Evolutionary conservation across 257 asterid species (phyloP), one percentile per base, ranked within the genome.

Genomic region (Nicotiana undulata): DNA sequence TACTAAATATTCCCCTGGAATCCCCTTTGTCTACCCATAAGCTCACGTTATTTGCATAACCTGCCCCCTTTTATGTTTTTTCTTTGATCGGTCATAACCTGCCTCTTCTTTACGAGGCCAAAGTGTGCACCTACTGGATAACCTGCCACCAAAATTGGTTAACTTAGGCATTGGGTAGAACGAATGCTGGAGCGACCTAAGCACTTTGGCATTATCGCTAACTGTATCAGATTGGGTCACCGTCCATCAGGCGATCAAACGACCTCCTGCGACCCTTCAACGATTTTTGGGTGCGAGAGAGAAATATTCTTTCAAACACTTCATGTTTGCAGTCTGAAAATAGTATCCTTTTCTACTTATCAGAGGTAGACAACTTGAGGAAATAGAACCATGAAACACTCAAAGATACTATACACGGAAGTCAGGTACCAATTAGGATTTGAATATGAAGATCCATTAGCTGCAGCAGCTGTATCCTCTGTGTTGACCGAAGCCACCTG

Each of bases 391-490:
- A 9, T 31, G 22, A 59, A 59, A 10, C 29, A 20, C 65, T n/a
- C 28, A n/a, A 20, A n/a, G 5, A 58, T 20, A 56, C n/a, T 56
- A 26, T 56, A 56, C n/a, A 56, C 11, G 24, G 26, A 63, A 63
- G 40, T 13, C 28, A 63, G 68, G 11, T 37, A 40, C 34, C 58
- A 74, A 32, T 24, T 13, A 46, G 40, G 9, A 52, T 55, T 51
- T 67, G 76, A 80, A 49, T 11, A 12, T 80, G 81, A 20, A 53
- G 76, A 51, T 52, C 46, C 65, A 13, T 63, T 81, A 78, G 85
- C 64, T 13, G 34, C 61, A 4, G 86, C 77, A 78, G 80, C 11
- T 10, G 80, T 60, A 75, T 80, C 85, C 32, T 85, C 91, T 63
- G 63, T 49, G 4, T 56, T 84, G 51, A 60, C 79, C 8, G 76